Conservation (phyloP, 257 asterid genomes). For the Penstemon newberryi region DNA sequence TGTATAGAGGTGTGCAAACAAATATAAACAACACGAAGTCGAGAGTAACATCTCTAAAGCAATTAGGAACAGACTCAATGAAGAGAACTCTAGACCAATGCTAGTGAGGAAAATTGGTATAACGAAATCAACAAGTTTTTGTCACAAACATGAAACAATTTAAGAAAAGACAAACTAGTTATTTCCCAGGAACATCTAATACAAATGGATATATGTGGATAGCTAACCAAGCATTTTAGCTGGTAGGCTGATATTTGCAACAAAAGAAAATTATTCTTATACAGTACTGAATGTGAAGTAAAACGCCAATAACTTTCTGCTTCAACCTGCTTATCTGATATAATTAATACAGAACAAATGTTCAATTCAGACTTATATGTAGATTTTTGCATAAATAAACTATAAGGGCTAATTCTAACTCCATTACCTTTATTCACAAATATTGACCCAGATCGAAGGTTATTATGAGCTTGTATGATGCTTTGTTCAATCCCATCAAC, state of each 20-base stretch:
- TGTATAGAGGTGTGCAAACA: conserved; percentile 5
- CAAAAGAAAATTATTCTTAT: conserved; percentile 4
- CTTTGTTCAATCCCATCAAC: conserved; percentile 96
- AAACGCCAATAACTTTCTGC: conserved; percentile 17
- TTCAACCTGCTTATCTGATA: conserved; percentile 10
- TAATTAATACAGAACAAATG: neutral
- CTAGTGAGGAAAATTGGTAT: conserved; percentile 15
- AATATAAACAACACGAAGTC: neutral
- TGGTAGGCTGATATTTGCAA: neutral
- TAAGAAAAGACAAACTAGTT: conserved; percentile 1
- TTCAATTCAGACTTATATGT: neutral
- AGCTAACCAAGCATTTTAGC: conserved; percentile 1
- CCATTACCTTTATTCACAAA: conserved; percentile 75
- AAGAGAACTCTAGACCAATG: conserved; percentile 9
- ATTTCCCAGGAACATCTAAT: neutral
- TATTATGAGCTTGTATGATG: conserved; percentile 84
- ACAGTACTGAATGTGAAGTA: neutral
- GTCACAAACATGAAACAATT: conserved; percentile 3
- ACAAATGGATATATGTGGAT: neutral
- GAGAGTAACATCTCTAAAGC: too few species aligned
- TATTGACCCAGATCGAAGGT: conserved; percentile 87
- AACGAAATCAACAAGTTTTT: neutral
- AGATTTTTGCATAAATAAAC: neutral
- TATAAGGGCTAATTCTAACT: conserved; percentile 1
- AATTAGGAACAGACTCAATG: neutral